Conservation (phyloP, 306 rosid genomes). For the Pterocarpus santalinus region DNA sequence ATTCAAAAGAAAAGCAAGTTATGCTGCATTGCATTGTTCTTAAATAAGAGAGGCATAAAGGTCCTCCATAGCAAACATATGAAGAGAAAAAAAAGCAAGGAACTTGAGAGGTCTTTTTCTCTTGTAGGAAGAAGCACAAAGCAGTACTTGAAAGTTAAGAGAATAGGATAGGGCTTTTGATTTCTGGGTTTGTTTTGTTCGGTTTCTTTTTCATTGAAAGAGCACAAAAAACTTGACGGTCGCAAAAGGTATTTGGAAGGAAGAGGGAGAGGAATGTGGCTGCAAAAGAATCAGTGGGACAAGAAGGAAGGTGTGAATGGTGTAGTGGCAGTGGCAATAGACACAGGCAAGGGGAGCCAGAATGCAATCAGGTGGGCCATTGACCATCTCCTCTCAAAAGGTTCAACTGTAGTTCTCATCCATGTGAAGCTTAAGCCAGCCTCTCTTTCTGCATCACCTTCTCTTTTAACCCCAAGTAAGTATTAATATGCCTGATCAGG, state of each 20-base stretch:
- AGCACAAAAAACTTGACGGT: neutral
- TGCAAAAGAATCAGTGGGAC: slow-evolving; percentile 58
- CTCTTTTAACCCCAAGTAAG: slow-evolving; percentile 63
- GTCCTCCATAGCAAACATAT: neutral
- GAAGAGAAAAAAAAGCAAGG: neutral
- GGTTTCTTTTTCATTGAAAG: slow-evolving; percentile 22
- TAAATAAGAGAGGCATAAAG: neutral
- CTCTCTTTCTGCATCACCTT: slow-evolving; percentile 40
- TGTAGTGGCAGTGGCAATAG: slow-evolving; percentile 93
- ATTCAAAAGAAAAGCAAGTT: slow-evolving; percentile 9
- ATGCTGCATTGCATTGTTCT: neutral
- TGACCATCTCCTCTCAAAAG: slow-evolving; percentile 70
- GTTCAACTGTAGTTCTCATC: slow-evolving; percentile 69
- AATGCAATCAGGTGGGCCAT: slow-evolving; percentile 83
- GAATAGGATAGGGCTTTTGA: neutral
- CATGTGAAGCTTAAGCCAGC: slow-evolving; percentile 72
- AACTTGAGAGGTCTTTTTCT: neutral
- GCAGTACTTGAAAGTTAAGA: neutral
- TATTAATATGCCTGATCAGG: neutral
- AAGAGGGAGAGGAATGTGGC: slow-evolving; percentile 70
- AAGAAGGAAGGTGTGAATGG: slow-evolving; percentile 75
- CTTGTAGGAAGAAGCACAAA: slow-evolving; percentile 11
- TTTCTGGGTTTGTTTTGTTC: neutral
- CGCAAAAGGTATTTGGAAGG: slow-evolving; percentile 3
- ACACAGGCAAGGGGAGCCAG: slow-evolving; percentile 83